phyloP scores from a whole-genome alignment of 2,329 filamentous ascomycete genomes.

The Monilinia vaccinii-corymbosi region DNA sequence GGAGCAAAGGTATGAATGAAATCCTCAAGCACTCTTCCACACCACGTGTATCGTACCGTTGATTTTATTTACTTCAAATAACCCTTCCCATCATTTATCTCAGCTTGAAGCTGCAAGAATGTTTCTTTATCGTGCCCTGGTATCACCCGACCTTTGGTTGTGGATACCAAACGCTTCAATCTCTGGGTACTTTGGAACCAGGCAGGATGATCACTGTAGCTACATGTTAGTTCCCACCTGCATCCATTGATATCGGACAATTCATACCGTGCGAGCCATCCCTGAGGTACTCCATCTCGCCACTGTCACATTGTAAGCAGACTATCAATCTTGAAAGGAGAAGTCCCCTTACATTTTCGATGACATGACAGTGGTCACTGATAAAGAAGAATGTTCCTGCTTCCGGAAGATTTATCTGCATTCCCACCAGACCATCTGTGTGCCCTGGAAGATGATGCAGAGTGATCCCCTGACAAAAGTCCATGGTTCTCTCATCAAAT shows the following conservation, averaged over 20 bases:
- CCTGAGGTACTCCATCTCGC: conserved; percentile 28
- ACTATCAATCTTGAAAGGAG: background rate
- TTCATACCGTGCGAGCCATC: conserved; percentile 28
- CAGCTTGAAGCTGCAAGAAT: conserved; percentile 22
- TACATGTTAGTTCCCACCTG: conserved; percentile 1
- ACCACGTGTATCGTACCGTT: background rate
- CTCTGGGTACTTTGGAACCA: conserved; percentile 30
- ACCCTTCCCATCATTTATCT: conserved; percentile 19
- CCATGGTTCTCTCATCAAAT: conserved; percentile 32
- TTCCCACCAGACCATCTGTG: conserved; percentile 26
- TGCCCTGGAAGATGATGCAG: conserved; percentile 25
- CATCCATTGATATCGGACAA: background rate
- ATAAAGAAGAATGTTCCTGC: conserved; percentile 30
- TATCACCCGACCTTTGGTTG: conserved; percentile 23
- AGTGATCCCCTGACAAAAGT: conserved; percentile 33
- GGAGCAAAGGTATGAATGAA: background rate
- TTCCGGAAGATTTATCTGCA: conserved; percentile 29
- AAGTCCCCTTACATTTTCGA: conserved; percentile 23
- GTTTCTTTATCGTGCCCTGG: conserved; percentile 25
- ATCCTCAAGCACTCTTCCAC: background rate
- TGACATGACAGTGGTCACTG: conserved; percentile 30
- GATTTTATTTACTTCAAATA: background rate
- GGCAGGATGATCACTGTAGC: conserved; percentile 25
- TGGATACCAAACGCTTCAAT: conserved; percentile 27
- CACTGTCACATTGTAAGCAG: conserved; percentile 13